Conservation (phyloP, 345 rosid species). For the Eucalyptus melliodora region DNA sequence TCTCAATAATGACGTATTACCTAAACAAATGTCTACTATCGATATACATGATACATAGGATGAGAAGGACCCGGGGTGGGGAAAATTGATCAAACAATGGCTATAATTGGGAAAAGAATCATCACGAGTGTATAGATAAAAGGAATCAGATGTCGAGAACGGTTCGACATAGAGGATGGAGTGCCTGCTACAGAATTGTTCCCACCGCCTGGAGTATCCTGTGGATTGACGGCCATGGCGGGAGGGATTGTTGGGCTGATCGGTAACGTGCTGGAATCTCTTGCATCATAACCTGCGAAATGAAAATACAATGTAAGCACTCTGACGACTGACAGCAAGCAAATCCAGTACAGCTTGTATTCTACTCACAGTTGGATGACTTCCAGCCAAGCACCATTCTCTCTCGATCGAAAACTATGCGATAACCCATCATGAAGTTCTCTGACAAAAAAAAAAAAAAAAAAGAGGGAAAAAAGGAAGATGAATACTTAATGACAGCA, state of each 20-base stretch:
- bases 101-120: constrained; percentile 18
- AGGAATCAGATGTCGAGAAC: neutral
- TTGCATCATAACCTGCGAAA: constrained; percentile 27
- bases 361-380: constrained; percentile 60
- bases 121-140: neutral
- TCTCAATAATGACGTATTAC: neutral
- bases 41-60: neutral
- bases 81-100: constrained; percentile 11
- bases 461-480: neutral
- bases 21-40: neutral
- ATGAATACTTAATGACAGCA: neutral
- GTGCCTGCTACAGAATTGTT: neutral
- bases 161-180: constrained; percentile 5
- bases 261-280: constrained; percentile 18
- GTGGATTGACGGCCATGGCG: constrained; percentile 41
- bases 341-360: neutral
- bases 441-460: constrained; percentile 14
- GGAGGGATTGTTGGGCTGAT: constrained; percentile 42
- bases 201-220: constrained; percentile 34
- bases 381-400: constrained; percentile 65
- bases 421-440: constrained; percentile 85
- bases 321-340: neutral
- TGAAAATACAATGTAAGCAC: neutral
- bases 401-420: constrained; percentile 60
- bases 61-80: neutral